These are phyloP conservation scores for Maudiozyma pseudohumilis DNA, from an alignment of 805 yeast species.

Conservation along the genomic window DNA sequence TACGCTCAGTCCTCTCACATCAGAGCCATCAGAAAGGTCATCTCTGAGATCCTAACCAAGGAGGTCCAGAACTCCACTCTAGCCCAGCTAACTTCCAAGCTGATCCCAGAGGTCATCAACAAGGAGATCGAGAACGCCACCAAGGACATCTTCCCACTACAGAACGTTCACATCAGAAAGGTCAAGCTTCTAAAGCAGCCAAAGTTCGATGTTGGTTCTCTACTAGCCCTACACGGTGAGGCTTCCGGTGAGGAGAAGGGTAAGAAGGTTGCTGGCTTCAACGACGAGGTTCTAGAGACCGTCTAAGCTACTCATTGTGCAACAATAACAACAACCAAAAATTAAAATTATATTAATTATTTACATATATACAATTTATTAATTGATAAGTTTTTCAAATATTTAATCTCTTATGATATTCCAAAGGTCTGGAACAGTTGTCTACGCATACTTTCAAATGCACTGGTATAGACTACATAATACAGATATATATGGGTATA, in stretches of 20 bases:
- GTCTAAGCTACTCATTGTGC: slow-evolving; percentile 44
- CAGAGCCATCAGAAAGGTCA: slow-evolving; percentile 94
- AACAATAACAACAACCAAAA: slow-evolving; percentile 1
- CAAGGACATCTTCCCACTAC: slow-evolving; percentile 90
- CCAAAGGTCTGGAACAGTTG: no score
- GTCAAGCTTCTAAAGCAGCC: slow-evolving; percentile 97
- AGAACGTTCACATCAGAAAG: slow-evolving; percentile 97
- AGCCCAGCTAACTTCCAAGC: slow-evolving; percentile 92
- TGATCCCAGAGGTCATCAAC: slow-evolving; percentile 96
- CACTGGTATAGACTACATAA: no score
- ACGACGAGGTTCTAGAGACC: slow-evolving; percentile 94
- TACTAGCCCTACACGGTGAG: slow-evolving; percentile 96
- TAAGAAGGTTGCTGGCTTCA: slow-evolving; percentile 92
- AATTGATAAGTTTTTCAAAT: slow-evolving; percentile 6
- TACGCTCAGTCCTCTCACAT: slow-evolving; percentile 96
- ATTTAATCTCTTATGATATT: not conserved
- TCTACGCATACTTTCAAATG: no score
- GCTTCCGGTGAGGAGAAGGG: slow-evolving; percentile 86
- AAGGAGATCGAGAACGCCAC: slow-evolving; percentile 97
- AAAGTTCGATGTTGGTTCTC: slow-evolving; percentile 94
- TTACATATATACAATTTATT: slow-evolving; percentile 8
- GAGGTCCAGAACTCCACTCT: slow-evolving; percentile 91
- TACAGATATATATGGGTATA: no score
- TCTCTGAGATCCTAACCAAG: slow-evolving; percentile 90
- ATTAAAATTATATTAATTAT: slow-evolving; percentile 4